Conservation (phyloP, 305 asterid species). For the Fraxinus velutina region DNA sequence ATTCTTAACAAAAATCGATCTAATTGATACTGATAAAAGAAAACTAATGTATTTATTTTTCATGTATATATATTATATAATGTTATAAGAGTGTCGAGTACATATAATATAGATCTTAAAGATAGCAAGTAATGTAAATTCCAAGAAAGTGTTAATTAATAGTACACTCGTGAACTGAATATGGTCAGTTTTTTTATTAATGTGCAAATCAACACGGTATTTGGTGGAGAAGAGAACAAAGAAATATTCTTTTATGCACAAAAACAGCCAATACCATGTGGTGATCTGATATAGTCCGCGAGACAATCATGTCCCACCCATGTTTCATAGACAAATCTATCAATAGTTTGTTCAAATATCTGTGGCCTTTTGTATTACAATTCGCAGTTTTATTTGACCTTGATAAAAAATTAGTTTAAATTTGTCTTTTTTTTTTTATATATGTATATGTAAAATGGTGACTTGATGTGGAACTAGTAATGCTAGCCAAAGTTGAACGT, state of each 20-base stretch:
- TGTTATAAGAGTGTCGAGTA: not conserved
- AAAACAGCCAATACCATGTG: not conserved
- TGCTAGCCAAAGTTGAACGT: too few species aligned
- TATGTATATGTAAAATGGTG: too few species aligned
- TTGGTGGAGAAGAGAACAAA: not conserved
- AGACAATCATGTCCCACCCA: not conserved
- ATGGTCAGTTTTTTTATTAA: not conserved
- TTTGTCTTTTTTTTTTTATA: too few species aligned
- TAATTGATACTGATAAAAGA: too few species aligned
- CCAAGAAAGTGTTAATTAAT: not conserved
- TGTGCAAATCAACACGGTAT: not conserved
- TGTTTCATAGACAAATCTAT: not conserved
- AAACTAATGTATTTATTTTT: too few species aligned
- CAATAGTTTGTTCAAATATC: not conserved
- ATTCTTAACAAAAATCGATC: not conserved
- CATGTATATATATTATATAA: not conserved
- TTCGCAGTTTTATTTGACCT: not conserved
- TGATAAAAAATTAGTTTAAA: too few species aligned
- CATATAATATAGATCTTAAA: not conserved
- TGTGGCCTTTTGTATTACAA: not conserved
- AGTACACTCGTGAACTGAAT: not conserved
- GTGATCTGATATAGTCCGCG: not conserved
- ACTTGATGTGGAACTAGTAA: too few species aligned
- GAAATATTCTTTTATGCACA: not conserved
- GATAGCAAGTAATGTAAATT: too few species aligned